phyloP scores from a whole-genome alignment of 2,329 filamentous ascomycete genomes.

The Taxawa tesnikishii region DNA sequence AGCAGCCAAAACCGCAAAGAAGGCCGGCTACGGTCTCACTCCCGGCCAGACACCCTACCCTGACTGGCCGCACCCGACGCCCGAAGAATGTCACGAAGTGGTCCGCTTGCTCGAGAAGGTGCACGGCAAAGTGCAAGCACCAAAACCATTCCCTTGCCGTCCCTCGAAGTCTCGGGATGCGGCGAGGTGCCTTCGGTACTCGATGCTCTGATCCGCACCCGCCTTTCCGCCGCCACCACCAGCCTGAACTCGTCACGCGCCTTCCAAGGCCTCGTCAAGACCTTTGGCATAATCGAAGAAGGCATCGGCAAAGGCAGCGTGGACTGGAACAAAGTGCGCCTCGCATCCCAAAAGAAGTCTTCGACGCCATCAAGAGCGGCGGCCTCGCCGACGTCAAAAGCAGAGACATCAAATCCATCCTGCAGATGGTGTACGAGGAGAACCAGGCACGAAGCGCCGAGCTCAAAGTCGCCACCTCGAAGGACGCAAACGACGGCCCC shows the following conservation, averaged over 20 bases:
- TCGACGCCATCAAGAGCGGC: constrained; percentile 55
- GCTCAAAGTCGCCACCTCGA: constrained; percentile 27
- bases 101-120: constrained; percentile 49
- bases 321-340: constrained; percentile 60
- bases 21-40: constrained; percentile 30
- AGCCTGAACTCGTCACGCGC: constrained; percentile 51
- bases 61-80: constrained; percentile 50
- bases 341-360: constrained; percentile 49
- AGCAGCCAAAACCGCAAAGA: constrained; percentile 25
- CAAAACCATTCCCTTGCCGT: constrained; percentile 57
- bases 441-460: constrained; percentile 46
- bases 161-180: constrained; percentile 58
- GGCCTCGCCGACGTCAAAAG: constrained; percentile 62
- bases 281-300: constrained; percentile 49
- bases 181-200: constrained; percentile 54
- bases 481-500: constrained; percentile 8
- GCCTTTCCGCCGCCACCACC: constrained; percentile 49
- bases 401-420: constrained; percentile 58
- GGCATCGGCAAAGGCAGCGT: constrained; percentile 60
- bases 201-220: constrained; percentile 50
- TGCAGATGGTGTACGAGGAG: constrained; percentile 60
- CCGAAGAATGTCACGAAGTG: constrained; percentile 58
- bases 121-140: constrained; percentile 54
- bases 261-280: constrained; percentile 51
- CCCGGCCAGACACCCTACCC: constrained; percentile 53